phyloP scores from a whole-genome alignment of 2,329 filamentous ascomycete species.

The Phyllosticta ampelicida region DNA sequence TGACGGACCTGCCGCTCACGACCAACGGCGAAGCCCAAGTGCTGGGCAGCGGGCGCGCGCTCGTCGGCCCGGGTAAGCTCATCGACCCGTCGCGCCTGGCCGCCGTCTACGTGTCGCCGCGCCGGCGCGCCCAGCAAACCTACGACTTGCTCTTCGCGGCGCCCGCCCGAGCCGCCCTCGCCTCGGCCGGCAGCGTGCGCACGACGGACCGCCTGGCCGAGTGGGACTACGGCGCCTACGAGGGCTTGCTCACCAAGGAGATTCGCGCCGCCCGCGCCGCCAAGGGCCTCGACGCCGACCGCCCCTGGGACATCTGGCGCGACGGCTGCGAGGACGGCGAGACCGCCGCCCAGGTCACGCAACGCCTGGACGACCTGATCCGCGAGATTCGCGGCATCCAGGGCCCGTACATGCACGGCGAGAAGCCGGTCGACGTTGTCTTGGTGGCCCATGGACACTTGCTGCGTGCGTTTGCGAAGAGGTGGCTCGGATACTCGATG shows the following conservation, averaged over 20 bases:
- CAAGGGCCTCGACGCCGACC: slow-evolving; percentile 43
- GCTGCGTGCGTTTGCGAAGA: slow-evolving; percentile 71
- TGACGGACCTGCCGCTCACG: slow-evolving; percentile 35
- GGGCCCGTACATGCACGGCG: slow-evolving; percentile 32
- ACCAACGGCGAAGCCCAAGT: slow-evolving; percentile 29
- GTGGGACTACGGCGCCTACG: slow-evolving; percentile 84
- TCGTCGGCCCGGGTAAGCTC: slow-evolving; percentile 41
- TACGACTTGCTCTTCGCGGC: slow-evolving; percentile 34
- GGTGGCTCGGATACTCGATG: slow-evolving; percentile 63
- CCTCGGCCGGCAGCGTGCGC: slow-evolving; percentile 36
- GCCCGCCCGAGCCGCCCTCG: background rate
- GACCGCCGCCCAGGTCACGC: slow-evolving; percentile 60
- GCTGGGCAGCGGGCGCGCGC: slow-evolving; percentile 30
- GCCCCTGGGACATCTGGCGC: slow-evolving; percentile 75
- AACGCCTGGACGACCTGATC: slow-evolving; percentile 63
- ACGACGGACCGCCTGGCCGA: slow-evolving; percentile 65
- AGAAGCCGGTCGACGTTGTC: slow-evolving; percentile 51
- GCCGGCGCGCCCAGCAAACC: slow-evolving; percentile 38
- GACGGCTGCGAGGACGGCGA: slow-evolving; percentile 81
- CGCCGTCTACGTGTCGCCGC: slow-evolving; percentile 41
- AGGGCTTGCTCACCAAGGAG: slow-evolving; percentile 63
- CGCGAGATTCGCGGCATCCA: slow-evolving; percentile 56
- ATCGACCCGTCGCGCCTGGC: slow-evolving; percentile 40
- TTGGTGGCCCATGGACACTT: slow-evolving; percentile 81
- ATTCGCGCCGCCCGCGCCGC: slow-evolving; percentile 50